A percentile compares a stretch with the other conserved stretches of the same genome.
Conservation (phyloP, 2,329 filamentous ascomycete species). For the Zymoseptoria tritici region DNA sequence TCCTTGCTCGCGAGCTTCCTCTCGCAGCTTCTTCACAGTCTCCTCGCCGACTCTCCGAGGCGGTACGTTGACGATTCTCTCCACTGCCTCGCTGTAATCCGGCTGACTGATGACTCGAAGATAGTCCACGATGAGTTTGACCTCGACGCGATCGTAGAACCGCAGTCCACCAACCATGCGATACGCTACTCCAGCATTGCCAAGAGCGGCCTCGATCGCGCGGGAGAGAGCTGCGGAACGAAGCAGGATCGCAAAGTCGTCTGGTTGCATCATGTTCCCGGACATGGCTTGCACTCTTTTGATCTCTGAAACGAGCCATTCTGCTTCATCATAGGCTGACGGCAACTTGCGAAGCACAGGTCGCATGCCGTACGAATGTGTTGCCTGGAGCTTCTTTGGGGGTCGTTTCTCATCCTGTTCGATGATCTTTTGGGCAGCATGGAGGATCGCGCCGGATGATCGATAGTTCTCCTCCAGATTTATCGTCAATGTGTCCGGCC, state of each 20-base stretch:
- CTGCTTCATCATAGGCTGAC: constrained; percentile 64
- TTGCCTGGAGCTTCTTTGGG: constrained; percentile 69
- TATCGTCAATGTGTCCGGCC: constrained; percentile 70
- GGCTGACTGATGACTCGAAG: constrained; percentile 77
- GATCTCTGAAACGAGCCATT: constrained; percentile 84
- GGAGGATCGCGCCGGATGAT: constrained; percentile 77
- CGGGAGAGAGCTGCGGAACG: constrained; percentile 75
- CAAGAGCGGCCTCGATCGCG: constrained; percentile 76
- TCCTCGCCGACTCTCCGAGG: constrained; percentile 71
- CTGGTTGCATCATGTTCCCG: constrained; percentile 62
- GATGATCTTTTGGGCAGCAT: constrained; percentile 74
- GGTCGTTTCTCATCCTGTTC: constrained; percentile 80
- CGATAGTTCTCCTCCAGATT: constrained; percentile 91
- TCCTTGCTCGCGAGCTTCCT: constrained; percentile 65
- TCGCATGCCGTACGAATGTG: constrained; percentile 69
- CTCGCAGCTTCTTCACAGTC: constrained; percentile 65
- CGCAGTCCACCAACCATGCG: constrained; percentile 85
- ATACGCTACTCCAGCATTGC: constrained; percentile 75
- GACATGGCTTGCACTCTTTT: constrained; percentile 62
- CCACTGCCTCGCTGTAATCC: constrained; percentile 77
- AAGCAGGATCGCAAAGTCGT: constrained; percentile 81
- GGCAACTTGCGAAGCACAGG: constrained; percentile 74
- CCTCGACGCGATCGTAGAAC: constrained; percentile 87
- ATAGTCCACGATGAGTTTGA: constrained; percentile 83
- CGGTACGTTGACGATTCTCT: constrained; percentile 77